A percentile compares a stretch with the other conserved stretches of the same genome.
Evolutionary conservation across 768 basidiomycete species (phyloP).

Genomic region (Lyophyllum semitale): DNA sequence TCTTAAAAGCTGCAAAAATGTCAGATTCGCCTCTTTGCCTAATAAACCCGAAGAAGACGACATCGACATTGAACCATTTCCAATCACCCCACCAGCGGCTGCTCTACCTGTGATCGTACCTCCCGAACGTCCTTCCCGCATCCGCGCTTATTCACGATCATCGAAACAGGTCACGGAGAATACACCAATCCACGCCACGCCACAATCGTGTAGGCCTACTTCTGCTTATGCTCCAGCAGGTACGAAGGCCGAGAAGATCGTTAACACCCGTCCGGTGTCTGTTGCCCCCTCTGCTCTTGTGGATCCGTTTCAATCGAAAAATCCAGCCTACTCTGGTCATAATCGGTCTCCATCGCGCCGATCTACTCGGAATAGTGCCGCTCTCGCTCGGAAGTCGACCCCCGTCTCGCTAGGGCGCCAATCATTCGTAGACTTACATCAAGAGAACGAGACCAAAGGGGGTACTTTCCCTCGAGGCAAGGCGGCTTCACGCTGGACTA

Average conservation of each 20-base stretch:
- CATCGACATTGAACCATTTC: neutral
- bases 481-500: constrained; percentile 27
- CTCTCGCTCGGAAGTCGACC: constrained; percentile 11
- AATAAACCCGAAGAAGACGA: constrained; percentile 7
- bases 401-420: constrained; percentile 28
- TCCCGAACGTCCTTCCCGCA: constrained; percentile 11
- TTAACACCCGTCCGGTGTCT: constrained; percentile 1
- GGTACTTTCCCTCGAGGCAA: constrained; percentile 16
- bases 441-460: constrained; percentile 19
- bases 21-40: constrained; percentile 43
- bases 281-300: constrained; percentile 1
- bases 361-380: constrained; percentile 8
- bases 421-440: constrained; percentile 25
- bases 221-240: neutral
- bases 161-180: constrained; percentile 5
- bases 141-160: constrained; percentile 4
- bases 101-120: neutral
- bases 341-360: constrained; percentile 9
- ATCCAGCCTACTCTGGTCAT: neutral
- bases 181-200: neutral
- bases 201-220: neutral
- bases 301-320: constrained; percentile 1
- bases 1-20: constrained; percentile 41
- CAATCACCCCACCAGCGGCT: neutral
- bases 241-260: neutral